Percentiles rank a stretch among this genome's conserved stretches.
These are phyloP conservation scores for Neoscytalidium dimidiatum DNA, from an alignment of 2,329 filamentous ascomycete genomes.

Conservation along the genomic window DNA sequence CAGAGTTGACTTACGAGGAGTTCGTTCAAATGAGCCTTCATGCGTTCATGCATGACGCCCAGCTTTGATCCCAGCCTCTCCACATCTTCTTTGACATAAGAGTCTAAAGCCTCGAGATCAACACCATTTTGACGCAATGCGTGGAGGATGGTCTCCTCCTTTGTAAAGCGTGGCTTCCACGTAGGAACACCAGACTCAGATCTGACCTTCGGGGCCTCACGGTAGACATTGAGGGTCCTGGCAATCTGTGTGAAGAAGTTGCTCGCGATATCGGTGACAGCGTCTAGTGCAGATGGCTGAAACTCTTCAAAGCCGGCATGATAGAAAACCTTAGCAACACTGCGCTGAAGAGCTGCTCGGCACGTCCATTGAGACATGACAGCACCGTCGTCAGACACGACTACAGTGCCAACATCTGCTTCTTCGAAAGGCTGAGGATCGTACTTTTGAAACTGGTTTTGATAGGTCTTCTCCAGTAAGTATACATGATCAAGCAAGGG, in stretches of 20 bases:
- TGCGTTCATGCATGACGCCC: slow-evolving; percentile 83
- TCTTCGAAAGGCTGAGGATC: slow-evolving; percentile 88
- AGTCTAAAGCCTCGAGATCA: slow-evolving; percentile 78
- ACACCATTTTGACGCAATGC: slow-evolving; percentile 81
- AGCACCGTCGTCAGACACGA: slow-evolving; percentile 84
- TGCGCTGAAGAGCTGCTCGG: slow-evolving; percentile 81
- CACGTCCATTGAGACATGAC: slow-evolving; percentile 83
- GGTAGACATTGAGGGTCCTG: slow-evolving; percentile 77
- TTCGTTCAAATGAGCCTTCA: slow-evolving; percentile 92
- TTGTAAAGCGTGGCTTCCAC: slow-evolving; percentile 70
- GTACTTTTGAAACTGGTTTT: slow-evolving; percentile 97
- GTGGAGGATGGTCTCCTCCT: slow-evolving; percentile 86
- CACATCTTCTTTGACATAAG: slow-evolving; percentile 90
- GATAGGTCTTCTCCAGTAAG: slow-evolving; percentile 69
- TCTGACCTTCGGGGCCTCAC: slow-evolving; percentile 76
- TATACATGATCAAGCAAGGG: slow-evolving; percentile 23
- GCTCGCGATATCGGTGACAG: slow-evolving; percentile 83
- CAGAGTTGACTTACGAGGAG: slow-evolving; percentile 58
- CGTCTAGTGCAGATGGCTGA: slow-evolving; percentile 89
- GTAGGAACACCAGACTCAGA: slow-evolving; percentile 44
- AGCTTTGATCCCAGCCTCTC: slow-evolving; percentile 81
- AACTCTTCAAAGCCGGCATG: slow-evolving; percentile 96
- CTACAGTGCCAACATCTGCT: slow-evolving; percentile 82
- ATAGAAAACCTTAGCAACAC: slow-evolving; percentile 92
- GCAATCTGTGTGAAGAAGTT: slow-evolving; percentile 88